Evolutionary conservation across 2,329 filamentous ascomycete genomes (phyloP).

Genomic region (Aspergillus sp.): DNA sequence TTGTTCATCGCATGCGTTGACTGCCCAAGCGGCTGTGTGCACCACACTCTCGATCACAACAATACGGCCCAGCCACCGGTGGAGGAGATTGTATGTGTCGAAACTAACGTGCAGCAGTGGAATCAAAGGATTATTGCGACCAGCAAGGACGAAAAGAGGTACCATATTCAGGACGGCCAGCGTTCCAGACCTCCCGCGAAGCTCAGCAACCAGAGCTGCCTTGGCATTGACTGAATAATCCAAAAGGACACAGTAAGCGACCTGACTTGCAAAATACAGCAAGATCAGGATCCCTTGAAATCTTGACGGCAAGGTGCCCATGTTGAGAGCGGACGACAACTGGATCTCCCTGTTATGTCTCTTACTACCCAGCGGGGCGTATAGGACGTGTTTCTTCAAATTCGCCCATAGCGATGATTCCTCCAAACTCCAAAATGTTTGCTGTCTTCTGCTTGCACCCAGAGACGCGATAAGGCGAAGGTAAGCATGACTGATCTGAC

Average conservation of each 20-base stretch:
- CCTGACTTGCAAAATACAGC: constrained; percentile 66
- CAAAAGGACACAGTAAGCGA: constrained; percentile 62
- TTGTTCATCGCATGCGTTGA: constrained; percentile 54
- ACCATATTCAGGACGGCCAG: constrained; percentile 88
- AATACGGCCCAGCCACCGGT: constrained; percentile 77
- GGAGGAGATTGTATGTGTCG: constrained; percentile 90
- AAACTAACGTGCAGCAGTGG: constrained; percentile 78
- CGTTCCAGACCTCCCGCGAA: constrained; percentile 80
- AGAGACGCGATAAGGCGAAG: constrained; percentile 40
- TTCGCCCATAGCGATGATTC: constrained; percentile 36
- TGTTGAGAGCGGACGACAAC: constrained; percentile 61
- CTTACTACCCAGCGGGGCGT: constrained; percentile 66
- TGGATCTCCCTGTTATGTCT: constrained; percentile 73
- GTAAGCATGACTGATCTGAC: constrained; percentile 41
- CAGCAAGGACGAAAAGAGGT: constrained; percentile 80
- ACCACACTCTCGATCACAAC: constrained; percentile 65
- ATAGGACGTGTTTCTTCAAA: constrained; percentile 44
- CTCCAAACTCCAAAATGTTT: constrained; percentile 43
- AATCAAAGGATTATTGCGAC: constrained; percentile 91
- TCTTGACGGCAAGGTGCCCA: constrained; percentile 74
- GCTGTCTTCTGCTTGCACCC: constrained; percentile 30
- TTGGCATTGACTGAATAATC: constrained; percentile 40
- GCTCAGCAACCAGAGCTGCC: constrained; percentile 65
- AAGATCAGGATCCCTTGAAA: constrained; percentile 68
- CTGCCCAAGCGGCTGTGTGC: constrained; percentile 71